Evolutionary conservation across 1,284 basidiomycete genomes (phyloP).

Genomic region (Tilletia walkeri): DNA sequence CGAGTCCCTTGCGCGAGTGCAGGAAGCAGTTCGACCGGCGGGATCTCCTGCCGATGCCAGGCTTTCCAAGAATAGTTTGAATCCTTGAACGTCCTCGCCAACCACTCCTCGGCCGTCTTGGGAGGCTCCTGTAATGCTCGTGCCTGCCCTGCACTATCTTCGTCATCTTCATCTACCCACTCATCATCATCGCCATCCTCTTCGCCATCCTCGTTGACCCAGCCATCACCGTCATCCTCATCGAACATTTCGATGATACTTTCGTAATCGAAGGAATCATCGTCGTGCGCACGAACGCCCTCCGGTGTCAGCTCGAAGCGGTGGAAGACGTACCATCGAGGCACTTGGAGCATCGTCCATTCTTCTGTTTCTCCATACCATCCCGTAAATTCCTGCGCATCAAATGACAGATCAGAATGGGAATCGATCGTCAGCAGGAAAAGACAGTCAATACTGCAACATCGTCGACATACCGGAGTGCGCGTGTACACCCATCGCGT

Average conservation of each 20-base stretch:
- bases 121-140: background rate
- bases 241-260: background rate
- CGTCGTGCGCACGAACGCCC: background rate
- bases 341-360: background rate
- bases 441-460: background rate
- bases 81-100: background rate
- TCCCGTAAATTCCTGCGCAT: background rate
- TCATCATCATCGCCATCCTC: background rate
- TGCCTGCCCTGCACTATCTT: background rate
- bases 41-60: background rate
- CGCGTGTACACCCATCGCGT: background rate
- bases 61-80: background rate
- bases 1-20: too few relatives aligned
- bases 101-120: background rate
- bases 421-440: too few relatives aligned
- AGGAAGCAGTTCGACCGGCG: background rate
- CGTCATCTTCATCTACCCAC: background rate
- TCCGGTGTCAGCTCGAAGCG: background rate
- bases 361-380: background rate
- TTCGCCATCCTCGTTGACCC: background rate
- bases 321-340: background rate
- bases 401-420: background rate
- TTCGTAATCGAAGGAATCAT: background rate
- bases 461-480: background rate
- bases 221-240: background rate